A percentile compares a stretch with the other conserved stretches of the same genome.
phyloP scores from a whole-genome alignment of 257 asterid species.

The Nemophila menziesii region DNA sequence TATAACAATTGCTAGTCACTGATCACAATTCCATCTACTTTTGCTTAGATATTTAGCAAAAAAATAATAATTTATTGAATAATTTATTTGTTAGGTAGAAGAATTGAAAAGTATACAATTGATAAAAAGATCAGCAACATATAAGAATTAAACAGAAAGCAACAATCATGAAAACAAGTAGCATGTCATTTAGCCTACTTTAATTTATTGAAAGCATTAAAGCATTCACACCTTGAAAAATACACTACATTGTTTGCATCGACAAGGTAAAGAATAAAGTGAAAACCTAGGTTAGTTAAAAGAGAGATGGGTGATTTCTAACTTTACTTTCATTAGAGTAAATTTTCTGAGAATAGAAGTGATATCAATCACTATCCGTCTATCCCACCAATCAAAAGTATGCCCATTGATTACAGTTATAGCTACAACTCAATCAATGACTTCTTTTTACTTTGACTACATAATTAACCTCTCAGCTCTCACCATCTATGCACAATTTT shows the following conservation, averaged over 20 bases:
- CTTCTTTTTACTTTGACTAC: background rate
- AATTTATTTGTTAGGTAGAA: no score
- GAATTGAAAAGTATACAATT: no score
- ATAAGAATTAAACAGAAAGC: no score
- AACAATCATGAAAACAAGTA: no score
- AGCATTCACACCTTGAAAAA: no score
- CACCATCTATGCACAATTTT: background rate
- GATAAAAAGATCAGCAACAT: no score
- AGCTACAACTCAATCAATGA: conserved; percentile 7
- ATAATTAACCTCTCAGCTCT: background rate
- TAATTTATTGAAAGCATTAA: no score
- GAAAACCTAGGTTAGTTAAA: background rate
- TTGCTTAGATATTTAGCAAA: no score
- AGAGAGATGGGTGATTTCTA: background rate
- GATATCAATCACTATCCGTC: conserved; percentile 4
- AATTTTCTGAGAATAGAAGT: background rate
- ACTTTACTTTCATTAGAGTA: background rate
- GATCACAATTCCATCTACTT: no score
- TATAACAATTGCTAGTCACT: no score
- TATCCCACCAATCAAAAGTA: background rate
- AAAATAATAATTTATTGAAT: no score
- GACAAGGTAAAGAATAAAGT: background rate
- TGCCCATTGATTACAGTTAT: conserved; percentile 1
- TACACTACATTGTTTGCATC: background rate
- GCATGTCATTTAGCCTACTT: no score